phyloP scores from a whole-genome alignment of 75 land plant genomes.

The Isoetes taiwanensis region DNA sequence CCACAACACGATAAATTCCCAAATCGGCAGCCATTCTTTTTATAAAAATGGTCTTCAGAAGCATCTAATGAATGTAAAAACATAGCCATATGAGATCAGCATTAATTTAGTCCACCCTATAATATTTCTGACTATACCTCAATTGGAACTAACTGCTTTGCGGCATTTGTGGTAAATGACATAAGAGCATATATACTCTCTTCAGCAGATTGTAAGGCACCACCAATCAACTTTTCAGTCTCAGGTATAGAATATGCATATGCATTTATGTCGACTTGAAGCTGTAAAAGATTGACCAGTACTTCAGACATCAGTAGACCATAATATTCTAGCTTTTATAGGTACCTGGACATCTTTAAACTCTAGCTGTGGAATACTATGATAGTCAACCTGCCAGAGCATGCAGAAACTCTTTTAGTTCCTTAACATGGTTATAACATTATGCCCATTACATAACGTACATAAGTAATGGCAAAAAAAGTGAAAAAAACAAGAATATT shows the following conservation, averaged over 20 bases:
- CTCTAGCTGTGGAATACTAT: conserved; percentile 18
- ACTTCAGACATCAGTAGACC: no score
- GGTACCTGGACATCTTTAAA: conserved; percentile 22
- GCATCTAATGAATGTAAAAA: conserved; percentile 24
- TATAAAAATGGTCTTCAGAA: conserved; percentile 77
- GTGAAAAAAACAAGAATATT: not conserved
- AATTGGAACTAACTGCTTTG: conserved; percentile 78
- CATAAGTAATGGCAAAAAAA: not conserved
- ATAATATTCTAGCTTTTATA: not conserved
- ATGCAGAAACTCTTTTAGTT: not conserved
- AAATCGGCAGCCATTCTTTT: conserved; percentile 88
- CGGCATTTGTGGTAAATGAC: conserved; percentile 73
- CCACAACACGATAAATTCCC: conserved; percentile 59
- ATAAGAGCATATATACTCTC: conserved; percentile 57
- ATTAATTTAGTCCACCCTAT: not conserved
- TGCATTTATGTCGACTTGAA: not conserved
- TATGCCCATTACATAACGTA: not conserved
- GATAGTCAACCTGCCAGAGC: conserved; percentile 18
- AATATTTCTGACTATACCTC: conserved; percentile 30
- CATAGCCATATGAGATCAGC: not conserved
- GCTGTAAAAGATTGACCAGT: no score
- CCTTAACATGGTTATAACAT: not conserved
- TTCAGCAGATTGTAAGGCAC: conserved; percentile 72
- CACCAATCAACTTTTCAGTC: conserved; percentile 39
- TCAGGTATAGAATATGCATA: not conserved